Evolutionary conservation across 1,284 basidiomycete genomes (phyloP), one percentile per base, ranked within the genome.

Genomic region (Polyporus tsugae): DNA sequence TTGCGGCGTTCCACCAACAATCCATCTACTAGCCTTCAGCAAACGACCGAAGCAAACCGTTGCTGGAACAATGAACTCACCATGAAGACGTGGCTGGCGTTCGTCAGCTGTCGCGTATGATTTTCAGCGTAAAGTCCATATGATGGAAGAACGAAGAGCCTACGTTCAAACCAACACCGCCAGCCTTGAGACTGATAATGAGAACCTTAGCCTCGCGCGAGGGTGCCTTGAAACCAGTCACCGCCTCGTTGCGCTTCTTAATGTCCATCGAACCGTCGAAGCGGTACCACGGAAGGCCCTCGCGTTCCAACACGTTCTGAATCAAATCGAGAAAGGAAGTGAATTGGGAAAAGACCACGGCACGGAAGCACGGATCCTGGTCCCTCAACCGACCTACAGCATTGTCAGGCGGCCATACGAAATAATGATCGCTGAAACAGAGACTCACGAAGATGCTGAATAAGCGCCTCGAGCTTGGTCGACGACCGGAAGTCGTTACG

Each of bases 201-300:
- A 99, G 81, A 13, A 99, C 86, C 74, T 93, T 91, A 0, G 94
- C 90, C 71, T 89, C 90, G 52, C 86, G 82, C 1, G 88, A 89
- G 3, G 86, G 81, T 39, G 85, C 80, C 74, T 89, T 93, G 83
- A 96, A 97, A 70, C 88, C 88, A 73, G 89, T 83, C 61, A 99
- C 86, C 0, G 95, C 91, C 6, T 85, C 86, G 44, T 88, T 91
- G 55, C 96, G 88, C 77, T 94, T 93, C 79, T 92, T 94, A 73
- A 98, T 87, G 74, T 93, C 92, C 91, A 98, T 97, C 0, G 93
- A 89, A 2, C 97, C 97, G 78, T 99, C 97, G 70, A 99, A 94
- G n/a, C 96, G 88, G 73, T 91, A 90, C 80, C 90, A 94, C 39
- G 88, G 82, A 72, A 96, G 87, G 2, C 84, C 83, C 75, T 95